Evolutionary conservation across 345 rosid genomes (phyloP), one percentile per base, ranked within the genome.

Genomic region (Brassica nigra): DNA sequence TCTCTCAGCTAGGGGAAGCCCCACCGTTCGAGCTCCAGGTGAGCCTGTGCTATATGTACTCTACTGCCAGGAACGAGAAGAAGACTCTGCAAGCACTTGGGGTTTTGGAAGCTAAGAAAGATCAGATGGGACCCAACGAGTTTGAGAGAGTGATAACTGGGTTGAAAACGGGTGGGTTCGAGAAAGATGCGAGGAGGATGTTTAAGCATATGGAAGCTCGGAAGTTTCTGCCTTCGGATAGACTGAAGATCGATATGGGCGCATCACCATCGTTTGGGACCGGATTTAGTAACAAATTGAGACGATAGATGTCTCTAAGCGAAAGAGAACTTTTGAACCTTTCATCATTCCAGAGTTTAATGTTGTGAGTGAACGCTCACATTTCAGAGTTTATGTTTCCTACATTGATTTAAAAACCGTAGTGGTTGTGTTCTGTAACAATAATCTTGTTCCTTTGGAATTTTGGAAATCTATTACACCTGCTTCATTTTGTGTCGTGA

Each of bases 21-120:
- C 93, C 95, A 78, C 86, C 93, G 57, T 69, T 89, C 2, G 86
- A 82, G 84, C 76, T 90, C 23, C 97, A 89, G 37, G 86, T 89
- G 69, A 89, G 92, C 85, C 91, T 91, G 72, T 93, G 97, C 14
- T 90, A 81, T 82, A 91, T 93, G 92, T 91, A 95, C 76, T 80
- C 95, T 0, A 84, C 82, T 75, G 85, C 85, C 0, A 67, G 84
- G 64, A 34, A 83, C 6, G 97, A 95, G 91, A 93, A 86, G 89
- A 93, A 91, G 89, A 85, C 95, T 58, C 91, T 91, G 65, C 94
- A 91, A 82, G 83, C 89, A 54, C 87, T 91, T 30, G 92, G 92
- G 54, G 88, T 86, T 69, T 82, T 86, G 82, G 90, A 84, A 85
- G 69, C 82, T 34, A 85, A 80, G 83, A 78, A 66, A 76, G 88